Base-by-base conservation (phyloP, 2,329 filamentous ascomycete genomes). In the Aspergillus brunneoviolaceus region DNA sequence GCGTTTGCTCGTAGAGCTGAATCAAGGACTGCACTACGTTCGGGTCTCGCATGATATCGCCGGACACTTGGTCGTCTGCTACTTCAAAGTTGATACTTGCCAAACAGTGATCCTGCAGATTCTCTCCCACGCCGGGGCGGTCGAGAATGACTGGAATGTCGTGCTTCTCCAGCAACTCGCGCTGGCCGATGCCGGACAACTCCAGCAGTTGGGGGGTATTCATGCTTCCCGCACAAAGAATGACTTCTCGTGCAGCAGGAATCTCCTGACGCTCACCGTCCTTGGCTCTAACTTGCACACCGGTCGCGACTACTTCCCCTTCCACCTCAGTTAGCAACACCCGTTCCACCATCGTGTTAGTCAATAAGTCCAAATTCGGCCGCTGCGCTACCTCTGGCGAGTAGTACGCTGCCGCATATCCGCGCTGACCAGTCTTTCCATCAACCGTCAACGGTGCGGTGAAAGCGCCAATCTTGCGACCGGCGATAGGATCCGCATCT, bases 171-270 rank as follows among this genome's bases (percentile, higher is more conserved):
- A 85, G 74, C 16, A 82, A 66, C 1, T 76, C 69, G 3, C 76
- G 72, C 49, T 77, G 74, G 3, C 87, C 87, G 35, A 89, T 79
- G 0, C 87, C 87, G 0, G 85, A 87, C 2, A 87, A 75, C 65
- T 89, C 85, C 10, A 84, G 81, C 10, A 86, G 74, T 71, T 83
- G 84, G 2, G 82, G 87, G 10, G 82, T 85, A 67, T 82, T 81
- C 45, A 84, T 74, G 48, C 79, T 82, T 0, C 87, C 87, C 1
- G 84, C 85, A 2, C 82, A 82, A 3, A 90, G 70, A 42, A 89
- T 80, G 6, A 89, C 80, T 67, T 89, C 86, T 52, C 72, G 70
- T 35, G 68, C 72, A 63, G 69, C 75, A 4, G 62, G 76, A 10
- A 78, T 72, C 5, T 67, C 66, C 50, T 76, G 70, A 2, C 70